These are phyloP conservation scores for Colletotrichum australisinense DNA, from an alignment of 2,329 filamentous ascomycete species.

Conservation along the genomic window DNA sequence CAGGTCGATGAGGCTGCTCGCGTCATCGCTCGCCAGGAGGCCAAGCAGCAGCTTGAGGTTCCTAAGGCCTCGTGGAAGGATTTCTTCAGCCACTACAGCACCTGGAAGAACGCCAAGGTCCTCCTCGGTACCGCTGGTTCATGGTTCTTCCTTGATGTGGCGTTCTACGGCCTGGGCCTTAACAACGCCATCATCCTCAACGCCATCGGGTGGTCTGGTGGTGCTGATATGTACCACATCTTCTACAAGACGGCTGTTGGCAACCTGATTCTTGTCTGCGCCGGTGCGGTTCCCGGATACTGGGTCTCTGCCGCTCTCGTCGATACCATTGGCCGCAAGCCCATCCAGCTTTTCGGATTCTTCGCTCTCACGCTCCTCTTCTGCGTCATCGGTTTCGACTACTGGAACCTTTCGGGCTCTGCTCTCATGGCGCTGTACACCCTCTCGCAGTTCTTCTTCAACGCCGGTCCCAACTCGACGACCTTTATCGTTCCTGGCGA, in stretches of 20 bases:
- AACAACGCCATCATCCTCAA: slow-evolving; percentile 80
- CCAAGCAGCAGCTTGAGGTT: slow-evolving; percentile 66
- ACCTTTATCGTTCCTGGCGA: slow-evolving; percentile 75
- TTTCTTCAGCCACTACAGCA: slow-evolving; percentile 76
- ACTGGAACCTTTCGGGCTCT: slow-evolving; percentile 41
- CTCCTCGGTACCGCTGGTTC: slow-evolving; percentile 84
- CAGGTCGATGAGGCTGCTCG: slow-evolving; percentile 75
- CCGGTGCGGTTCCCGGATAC: slow-evolving; percentile 84
- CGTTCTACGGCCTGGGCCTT: slow-evolving; percentile 76
- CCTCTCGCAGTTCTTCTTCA: slow-evolving; percentile 26
- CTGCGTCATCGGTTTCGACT: slow-evolving; percentile 62
- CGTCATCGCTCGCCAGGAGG: slow-evolving; percentile 65
- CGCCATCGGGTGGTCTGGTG: slow-evolving; percentile 75
- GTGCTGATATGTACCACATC: slow-evolving; percentile 71
- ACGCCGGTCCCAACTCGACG: slow-evolving; percentile 66
- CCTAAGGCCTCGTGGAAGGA: slow-evolving; percentile 79
- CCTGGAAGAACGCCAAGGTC: slow-evolving; percentile 78
- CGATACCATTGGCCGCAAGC: slow-evolving; percentile 81
- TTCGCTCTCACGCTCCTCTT: slow-evolving; percentile 58
- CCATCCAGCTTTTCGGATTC: slow-evolving; percentile 72
- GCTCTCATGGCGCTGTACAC: slow-evolving; percentile 24
- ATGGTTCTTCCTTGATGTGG: slow-evolving; percentile 79
- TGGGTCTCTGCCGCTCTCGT: slow-evolving; percentile 82
- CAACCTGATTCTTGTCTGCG: slow-evolving; percentile 82
- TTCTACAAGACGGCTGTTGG: slow-evolving; percentile 82